These are phyloP conservation scores for Thermoascus crustaceus DNA, from an alignment of 2,329 filamentous ascomycete species.

Conservation along the genomic window DNA sequence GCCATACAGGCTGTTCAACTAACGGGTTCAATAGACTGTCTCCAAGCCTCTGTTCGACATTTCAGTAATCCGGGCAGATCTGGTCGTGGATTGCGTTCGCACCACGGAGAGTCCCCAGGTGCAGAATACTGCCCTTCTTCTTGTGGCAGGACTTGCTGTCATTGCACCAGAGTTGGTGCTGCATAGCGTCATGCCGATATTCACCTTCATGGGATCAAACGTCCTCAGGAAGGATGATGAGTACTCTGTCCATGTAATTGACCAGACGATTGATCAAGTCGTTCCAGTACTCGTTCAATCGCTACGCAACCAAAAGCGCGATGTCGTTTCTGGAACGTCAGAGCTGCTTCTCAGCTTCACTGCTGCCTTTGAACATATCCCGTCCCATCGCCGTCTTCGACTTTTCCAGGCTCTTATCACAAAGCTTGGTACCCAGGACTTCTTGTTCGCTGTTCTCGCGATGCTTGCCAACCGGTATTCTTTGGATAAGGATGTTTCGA, in stretches of 20 bases:
- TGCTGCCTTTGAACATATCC: conserved; percentile 92
- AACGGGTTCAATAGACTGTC: conserved; percentile 5
- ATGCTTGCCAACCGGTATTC: conserved; percentile 89
- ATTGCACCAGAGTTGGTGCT: conserved; percentile 85
- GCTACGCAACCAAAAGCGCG: conserved; percentile 67
- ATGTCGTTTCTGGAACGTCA: conserved; percentile 71
- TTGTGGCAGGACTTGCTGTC: conserved; percentile 78
- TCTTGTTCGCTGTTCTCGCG: conserved; percentile 76
- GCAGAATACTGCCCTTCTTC: conserved; percentile 79
- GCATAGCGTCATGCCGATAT: conserved; percentile 98
- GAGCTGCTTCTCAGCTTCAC: conserved; percentile 94
- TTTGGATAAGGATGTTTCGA: conserved; percentile 61
- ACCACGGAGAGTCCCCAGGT: conserved; percentile 87
- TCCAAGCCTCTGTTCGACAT: conserved; percentile 56
- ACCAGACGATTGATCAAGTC: conserved; percentile 86
- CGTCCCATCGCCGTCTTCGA: conserved; percentile 70
- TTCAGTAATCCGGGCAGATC: conserved; percentile 73
- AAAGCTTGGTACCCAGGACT: conserved; percentile 77
- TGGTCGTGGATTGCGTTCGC: conserved; percentile 89
- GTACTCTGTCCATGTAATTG: conserved; percentile 92
- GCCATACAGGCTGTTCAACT: conserved; percentile 8
- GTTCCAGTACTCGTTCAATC: conserved; percentile 86
- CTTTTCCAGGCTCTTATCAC: conserved; percentile 79
- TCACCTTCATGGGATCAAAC: conserved; percentile 94
- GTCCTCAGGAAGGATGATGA: conserved; percentile 89